Conservation (phyloP, 2,329 filamentous ascomycete species). For the Trichoderma sp. region DNA sequence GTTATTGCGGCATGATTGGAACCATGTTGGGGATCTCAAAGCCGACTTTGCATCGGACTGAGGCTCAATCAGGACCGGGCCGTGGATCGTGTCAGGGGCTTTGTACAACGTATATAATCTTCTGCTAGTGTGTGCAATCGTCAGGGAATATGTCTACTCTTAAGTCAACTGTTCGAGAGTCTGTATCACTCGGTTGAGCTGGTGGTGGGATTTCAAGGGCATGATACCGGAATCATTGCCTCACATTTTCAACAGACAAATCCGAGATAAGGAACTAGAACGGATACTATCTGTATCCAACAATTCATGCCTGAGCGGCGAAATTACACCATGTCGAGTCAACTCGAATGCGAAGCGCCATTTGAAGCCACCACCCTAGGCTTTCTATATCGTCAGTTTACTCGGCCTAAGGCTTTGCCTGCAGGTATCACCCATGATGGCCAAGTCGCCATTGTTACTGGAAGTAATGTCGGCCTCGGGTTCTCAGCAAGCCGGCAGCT, state of each 20-base stretch:
- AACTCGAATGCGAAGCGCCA: background rate
- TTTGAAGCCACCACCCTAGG: background rate
- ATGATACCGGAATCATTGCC: too few species aligned
- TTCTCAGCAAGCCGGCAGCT: constrained; percentile 35
- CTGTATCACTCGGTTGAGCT: background rate
- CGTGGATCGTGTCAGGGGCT: background rate
- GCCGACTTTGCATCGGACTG: background rate
- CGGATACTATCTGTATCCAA: background rate
- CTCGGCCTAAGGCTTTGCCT: background rate
- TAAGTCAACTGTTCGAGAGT: background rate
- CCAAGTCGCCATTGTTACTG: constrained; percentile 33
- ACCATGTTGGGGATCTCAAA: background rate
- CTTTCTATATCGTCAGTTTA: background rate
- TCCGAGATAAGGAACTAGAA: background rate
- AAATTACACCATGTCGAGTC: background rate
- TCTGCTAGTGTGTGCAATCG: background rate
- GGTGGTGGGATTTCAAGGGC: background rate
- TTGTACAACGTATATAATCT: background rate
- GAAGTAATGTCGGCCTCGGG: constrained; percentile 36
- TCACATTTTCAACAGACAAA: background rate
- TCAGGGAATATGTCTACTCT: background rate
- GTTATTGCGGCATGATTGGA: background rate
- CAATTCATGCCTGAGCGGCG: background rate
- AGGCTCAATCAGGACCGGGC: background rate
- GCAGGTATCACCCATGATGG: background rate